Percentiles rank a stretch among this genome's conserved stretches.
Evolutionary conservation across 2,329 filamentous ascomycete species (phyloP).

Genomic region (Penicillium paneum): DNA sequence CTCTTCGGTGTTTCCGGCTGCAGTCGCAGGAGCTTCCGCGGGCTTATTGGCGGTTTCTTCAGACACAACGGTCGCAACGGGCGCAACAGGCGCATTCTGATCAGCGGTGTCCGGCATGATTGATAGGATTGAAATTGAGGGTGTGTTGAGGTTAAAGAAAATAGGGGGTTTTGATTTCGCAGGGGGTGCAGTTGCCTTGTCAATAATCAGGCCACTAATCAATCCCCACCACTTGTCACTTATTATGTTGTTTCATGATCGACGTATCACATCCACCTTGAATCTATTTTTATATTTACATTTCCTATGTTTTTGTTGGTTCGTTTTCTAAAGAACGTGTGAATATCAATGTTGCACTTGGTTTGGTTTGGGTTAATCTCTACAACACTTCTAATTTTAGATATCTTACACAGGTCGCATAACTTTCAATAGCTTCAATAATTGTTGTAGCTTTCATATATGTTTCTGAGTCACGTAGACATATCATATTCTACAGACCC

Average conservation of each 20-base stretch:
- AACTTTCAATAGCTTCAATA: too few species aligned
- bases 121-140: not conserved
- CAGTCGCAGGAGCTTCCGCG: conserved; percentile 9
- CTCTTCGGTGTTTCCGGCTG: conserved; percentile 4
- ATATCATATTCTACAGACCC: too few species aligned
- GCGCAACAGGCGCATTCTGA: conserved; percentile 5
- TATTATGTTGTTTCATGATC: conserved; percentile 2
- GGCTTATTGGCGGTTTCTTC: conserved; percentile 15
- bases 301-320: not conserved
- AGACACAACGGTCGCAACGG: conserved; percentile 15
- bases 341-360: not conserved
- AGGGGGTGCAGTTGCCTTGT: conserved; percentile 16
- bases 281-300: not conserved
- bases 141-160: not conserved
- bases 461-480: too few species aligned
- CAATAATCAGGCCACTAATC: conserved; percentile 18
- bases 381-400: not conserved
- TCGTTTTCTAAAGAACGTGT: not conserved
- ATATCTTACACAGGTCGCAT: too few species aligned
- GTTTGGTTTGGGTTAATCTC: not conserved
- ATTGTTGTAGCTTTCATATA: too few species aligned
- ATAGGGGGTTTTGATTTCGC: conserved; percentile 14
- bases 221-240: conserved; percentile 20
- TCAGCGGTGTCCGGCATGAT: conserved; percentile 24
- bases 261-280: conserved; percentile 1